These are phyloP conservation scores for Penicillium argentinense DNA, from an alignment of 495 filamentous ascomycete genomes.

Conservation along the genomic window DNA sequence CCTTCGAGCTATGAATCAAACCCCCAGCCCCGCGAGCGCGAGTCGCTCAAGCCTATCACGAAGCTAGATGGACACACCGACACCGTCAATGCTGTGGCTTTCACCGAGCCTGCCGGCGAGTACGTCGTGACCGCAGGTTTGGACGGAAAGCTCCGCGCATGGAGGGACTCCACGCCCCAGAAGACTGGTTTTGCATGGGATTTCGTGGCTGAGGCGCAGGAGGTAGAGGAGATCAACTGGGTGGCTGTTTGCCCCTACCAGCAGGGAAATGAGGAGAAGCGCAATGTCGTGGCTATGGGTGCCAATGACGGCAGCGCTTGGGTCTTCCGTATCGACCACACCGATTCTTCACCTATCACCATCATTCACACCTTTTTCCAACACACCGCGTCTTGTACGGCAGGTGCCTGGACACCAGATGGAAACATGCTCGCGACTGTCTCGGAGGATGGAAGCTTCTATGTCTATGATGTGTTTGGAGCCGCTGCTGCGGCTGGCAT, in stretches of 20 bases:
- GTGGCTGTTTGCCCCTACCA: conserved; percentile 70
- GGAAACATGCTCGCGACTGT: conserved; percentile 89
- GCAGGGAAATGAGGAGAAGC: conserved; percentile 53
- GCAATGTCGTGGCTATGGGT: conserved; percentile 86
- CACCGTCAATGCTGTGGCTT: conserved; percentile 80
- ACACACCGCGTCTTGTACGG: conserved; percentile 83
- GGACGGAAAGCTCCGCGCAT: conserved; percentile 70
- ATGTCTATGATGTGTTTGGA: conserved; percentile 91
- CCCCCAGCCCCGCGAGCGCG: conserved; percentile 57
- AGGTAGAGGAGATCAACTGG: conserved; percentile 97
- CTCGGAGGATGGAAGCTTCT: conserved; percentile 81
- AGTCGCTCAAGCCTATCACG: conserved; percentile 59
- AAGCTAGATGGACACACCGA: conserved; percentile 86
- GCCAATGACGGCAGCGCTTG: conserved; percentile 92
- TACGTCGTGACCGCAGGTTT: conserved; percentile 84
- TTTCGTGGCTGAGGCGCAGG: conserved; percentile 69
- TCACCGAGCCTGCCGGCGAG: conserved; percentile 79
- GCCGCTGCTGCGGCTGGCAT: conserved; percentile 74
- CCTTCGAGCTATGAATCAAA: conserved; percentile 72
- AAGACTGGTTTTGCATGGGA: conserved; percentile 51
- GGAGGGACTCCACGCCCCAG: conserved; percentile 42
- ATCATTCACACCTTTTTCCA: conserved; percentile 90
- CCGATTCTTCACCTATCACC: conserved; percentile 62
- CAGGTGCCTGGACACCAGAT: conserved; percentile 87
- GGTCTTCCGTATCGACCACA: conserved; percentile 81